These are phyloP conservation scores for Acrocalymma vagum DNA, from an alignment of 2,329 filamentous ascomycete species.

Conservation along the genomic window DNA sequence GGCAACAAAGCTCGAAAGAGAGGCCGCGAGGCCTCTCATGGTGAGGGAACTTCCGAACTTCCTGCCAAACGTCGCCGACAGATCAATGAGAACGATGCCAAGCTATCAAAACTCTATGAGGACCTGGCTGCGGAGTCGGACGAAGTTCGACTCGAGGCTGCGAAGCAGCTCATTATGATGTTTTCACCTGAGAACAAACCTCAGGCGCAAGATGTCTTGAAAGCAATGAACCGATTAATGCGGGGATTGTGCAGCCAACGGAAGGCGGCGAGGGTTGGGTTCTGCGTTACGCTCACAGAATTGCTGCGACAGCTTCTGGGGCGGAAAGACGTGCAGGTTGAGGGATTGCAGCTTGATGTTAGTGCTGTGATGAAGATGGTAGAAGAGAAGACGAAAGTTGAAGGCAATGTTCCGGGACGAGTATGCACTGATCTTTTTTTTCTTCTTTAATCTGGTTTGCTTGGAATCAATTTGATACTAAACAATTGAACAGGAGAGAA, in stretches of 20 bases:
- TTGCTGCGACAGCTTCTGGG: conserved; percentile 76
- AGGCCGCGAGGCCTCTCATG: conserved; percentile 28
- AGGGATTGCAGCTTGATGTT: conserved; percentile 48
- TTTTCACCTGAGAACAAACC: conserved; percentile 50
- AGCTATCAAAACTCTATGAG: conserved; percentile 56
- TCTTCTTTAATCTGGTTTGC: no score
- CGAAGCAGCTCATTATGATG: conserved; percentile 53
- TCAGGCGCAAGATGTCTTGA: conserved; percentile 47
- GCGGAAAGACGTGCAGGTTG: conserved; percentile 32
- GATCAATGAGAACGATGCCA: conserved; percentile 50
- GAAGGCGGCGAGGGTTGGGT: conserved; percentile 87
- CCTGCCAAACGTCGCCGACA: conserved; percentile 44
- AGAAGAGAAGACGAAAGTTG: conserved; percentile 60
- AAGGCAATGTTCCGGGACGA: conserved; percentile 62
- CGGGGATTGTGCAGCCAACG: conserved; percentile 88
- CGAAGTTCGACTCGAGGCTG: conserved; percentile 53
- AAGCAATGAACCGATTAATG: conserved; percentile 66
- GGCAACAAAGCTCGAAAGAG: conserved; percentile 37
- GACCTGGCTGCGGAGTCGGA: conserved; percentile 57
- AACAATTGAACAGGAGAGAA: conserved; percentile 73
- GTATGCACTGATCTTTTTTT: conserved; percentile 54
- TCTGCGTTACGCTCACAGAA: conserved; percentile 88
- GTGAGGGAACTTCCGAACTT: conserved; percentile 22
- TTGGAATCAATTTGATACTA: conserved; percentile 17
- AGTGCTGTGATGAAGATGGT: conserved; percentile 60